phyloP scores from a whole-genome alignment of 768 basidiomycete genomes.

The Hygrocybe coccinea region DNA sequence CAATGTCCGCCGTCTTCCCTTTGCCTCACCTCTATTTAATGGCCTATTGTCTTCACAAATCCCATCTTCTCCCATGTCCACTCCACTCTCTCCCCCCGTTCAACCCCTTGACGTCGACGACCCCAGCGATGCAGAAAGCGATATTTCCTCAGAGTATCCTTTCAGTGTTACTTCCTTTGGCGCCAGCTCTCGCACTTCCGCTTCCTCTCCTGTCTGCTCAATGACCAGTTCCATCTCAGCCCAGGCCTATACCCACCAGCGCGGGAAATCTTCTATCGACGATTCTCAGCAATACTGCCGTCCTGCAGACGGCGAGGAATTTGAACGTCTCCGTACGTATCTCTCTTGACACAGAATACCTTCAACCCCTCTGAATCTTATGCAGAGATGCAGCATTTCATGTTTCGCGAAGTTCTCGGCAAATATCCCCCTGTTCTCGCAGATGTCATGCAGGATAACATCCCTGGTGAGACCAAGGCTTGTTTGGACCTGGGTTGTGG shows the following conservation, averaged over 20 bases:
- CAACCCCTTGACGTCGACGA: slow-evolving; percentile 1
- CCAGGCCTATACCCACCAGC: too few relatives aligned
- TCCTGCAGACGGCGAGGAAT: slow-evolving; percentile 75
- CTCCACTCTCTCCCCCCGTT: not conserved
- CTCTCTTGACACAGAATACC: slow-evolving; percentile 2
- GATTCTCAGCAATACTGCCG: slow-evolving; percentile 74
- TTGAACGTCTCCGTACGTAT: slow-evolving; percentile 58
- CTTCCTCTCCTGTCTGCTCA: slow-evolving; percentile 63
- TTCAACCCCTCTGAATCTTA: slow-evolving; percentile 7
- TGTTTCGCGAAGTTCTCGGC: slow-evolving; percentile 63
- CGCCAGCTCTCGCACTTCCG: slow-evolving; percentile 54
- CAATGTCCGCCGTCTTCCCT: slow-evolving; percentile 3
- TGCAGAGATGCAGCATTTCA: slow-evolving; percentile 61
- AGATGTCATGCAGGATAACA: slow-evolving; percentile 56
- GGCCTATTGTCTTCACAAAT: not conserved
- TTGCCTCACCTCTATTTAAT: too few relatives aligned
- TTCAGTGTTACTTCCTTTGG: slow-evolving; percentile 36
- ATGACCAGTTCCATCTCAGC: slow-evolving; percentile 55
- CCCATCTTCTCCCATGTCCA: not conserved
- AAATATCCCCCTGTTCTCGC: slow-evolving; percentile 58
- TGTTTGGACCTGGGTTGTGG: slow-evolving; percentile 77
- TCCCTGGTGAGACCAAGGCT: slow-evolving; percentile 53
- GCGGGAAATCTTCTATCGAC: slow-evolving; percentile 25
- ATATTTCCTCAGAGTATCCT: slow-evolving; percentile 44
- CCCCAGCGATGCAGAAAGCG: slow-evolving; percentile 43